A percentile compares a stretch with the other conserved stretches of the same genome.
phyloP scores from a whole-genome alignment of 2,329 filamentous ascomycete species.

The Aspergillus melleus region DNA sequence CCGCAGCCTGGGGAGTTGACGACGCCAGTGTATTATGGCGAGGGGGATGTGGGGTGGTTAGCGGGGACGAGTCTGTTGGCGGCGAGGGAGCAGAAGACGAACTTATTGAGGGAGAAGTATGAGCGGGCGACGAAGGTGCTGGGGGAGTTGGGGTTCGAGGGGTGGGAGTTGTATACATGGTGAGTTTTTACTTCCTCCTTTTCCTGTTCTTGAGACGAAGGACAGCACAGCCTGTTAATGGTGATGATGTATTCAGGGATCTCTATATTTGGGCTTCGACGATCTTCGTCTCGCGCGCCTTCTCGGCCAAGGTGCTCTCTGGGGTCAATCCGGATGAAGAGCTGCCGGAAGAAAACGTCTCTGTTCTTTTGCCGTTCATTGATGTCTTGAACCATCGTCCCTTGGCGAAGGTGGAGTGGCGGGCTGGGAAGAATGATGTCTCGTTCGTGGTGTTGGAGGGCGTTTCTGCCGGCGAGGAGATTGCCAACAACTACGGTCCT shows the following conservation, averaged over 20 bases:
- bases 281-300: slow-evolving; percentile 46
- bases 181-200: slow-evolving; percentile 19
- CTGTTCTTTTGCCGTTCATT: slow-evolving; percentile 68
- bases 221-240: not conserved
- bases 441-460: slow-evolving; percentile 45
- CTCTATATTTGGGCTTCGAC: slow-evolving; percentile 49
- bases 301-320: slow-evolving; percentile 45
- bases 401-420: slow-evolving; percentile 61
- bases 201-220: not conserved
- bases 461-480: slow-evolving; percentile 54
- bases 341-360: slow-evolving; percentile 60
- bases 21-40: slow-evolving; percentile 64
- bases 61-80: slow-evolving; percentile 37
- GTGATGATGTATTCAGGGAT: slow-evolving; percentile 32
- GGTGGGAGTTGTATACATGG: slow-evolving; percentile 40
- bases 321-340: slow-evolving; percentile 36
- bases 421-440: slow-evolving; percentile 42
- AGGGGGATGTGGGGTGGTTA: slow-evolving; percentile 57
- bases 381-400: slow-evolving; percentile 73
- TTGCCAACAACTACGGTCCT: slow-evolving; percentile 72
- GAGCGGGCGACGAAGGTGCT: slow-evolving; percentile 32
- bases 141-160: slow-evolving; percentile 31
- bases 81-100: slow-evolving; percentile 34
- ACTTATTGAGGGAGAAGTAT: slow-evolving; percentile 41
- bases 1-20: slow-evolving; percentile 63